These are phyloP conservation scores for Plasmodium ovale DNA, from an alignment of 169 alveolate genomes.

Conservation along the genomic window DNA sequence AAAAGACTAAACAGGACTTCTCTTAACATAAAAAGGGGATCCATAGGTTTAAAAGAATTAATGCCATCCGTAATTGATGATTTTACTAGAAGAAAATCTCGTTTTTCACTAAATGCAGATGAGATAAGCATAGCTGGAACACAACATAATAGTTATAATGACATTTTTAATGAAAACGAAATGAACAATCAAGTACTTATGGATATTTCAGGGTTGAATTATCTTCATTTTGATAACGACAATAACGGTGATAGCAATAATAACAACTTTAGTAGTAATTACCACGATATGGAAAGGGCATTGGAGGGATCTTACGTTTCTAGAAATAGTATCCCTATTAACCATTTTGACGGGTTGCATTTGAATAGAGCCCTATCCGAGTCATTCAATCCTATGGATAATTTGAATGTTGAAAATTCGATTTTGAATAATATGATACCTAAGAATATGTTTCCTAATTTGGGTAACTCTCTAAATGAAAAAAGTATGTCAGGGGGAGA, in stretches of 20 bases:
- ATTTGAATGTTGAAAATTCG: constrained; percentile 44
- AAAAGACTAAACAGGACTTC: constrained; percentile 52
- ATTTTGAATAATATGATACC: constrained; percentile 73
- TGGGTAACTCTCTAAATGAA: constrained; percentile 41
- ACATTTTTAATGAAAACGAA: constrained; percentile 60
- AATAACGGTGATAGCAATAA: not conserved
- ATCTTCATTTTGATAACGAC: constrained; percentile 30
- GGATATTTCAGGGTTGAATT: constrained; percentile 59
- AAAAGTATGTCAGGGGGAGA: constrained; percentile 42
- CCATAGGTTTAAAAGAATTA: constrained; percentile 42
- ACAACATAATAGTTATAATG: constrained; percentile 20
- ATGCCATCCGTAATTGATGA: constrained; percentile 65
- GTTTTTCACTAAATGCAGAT: constrained; percentile 68
- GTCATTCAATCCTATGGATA: constrained; percentile 67
- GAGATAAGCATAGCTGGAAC: constrained; percentile 74
- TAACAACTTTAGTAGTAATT: not conserved
- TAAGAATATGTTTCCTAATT: constrained; percentile 63
- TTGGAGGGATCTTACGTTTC: constrained; percentile 65
- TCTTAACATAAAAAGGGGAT: constrained; percentile 72
- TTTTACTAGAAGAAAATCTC: constrained; percentile 53
- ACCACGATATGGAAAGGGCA: constrained; percentile 25
- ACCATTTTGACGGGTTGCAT: constrained; percentile 41
- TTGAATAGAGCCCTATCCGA: constrained; percentile 49
- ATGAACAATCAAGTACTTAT: constrained; percentile 61
- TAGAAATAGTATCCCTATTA: constrained; percentile 57